Conservation (phyloP, 192 early-diverging fungal genomes). For the Cladochytrium replicatum region DNA sequence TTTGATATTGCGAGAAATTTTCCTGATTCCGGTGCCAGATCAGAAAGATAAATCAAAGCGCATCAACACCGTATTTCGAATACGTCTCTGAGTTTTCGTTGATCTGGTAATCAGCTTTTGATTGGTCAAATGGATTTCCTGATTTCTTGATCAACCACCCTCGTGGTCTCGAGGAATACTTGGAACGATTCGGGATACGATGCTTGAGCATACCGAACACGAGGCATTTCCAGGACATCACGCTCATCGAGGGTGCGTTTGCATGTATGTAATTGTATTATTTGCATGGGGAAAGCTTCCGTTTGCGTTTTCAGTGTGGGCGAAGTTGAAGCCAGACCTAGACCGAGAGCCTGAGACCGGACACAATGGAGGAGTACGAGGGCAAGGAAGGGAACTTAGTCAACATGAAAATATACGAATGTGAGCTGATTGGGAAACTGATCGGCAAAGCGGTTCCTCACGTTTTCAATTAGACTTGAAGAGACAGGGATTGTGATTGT, state of each 20-base stretch:
- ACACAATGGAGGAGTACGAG: constrained; percentile 79
- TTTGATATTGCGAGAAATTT: too few relatives aligned
- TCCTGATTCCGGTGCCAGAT: too few relatives aligned
- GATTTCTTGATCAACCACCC: constrained; percentile 44
- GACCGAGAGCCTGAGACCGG: constrained; percentile 55
- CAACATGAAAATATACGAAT: constrained; percentile 49
- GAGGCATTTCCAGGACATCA: constrained; percentile 84
- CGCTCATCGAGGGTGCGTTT: constrained; percentile 81
- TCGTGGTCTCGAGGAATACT: constrained; percentile 47
- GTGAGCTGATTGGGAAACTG: constrained; percentile 11
- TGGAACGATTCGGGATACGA: constrained; percentile 78
- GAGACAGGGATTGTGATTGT: constrained; percentile 22
- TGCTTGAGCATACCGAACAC: constrained; percentile 86
- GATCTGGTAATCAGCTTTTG: constrained; percentile 11
- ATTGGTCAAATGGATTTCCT: not conserved
- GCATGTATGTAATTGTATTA: constrained; percentile 46
- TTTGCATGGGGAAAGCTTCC: not conserved
- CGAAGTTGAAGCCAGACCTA: constrained; percentile 67
- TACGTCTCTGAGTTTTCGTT: constrained; percentile 60
- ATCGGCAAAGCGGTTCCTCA: constrained; percentile 1
- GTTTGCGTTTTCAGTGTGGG: constrained; percentile 55
- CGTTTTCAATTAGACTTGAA: constrained; percentile 19
- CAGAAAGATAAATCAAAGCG: constrained; percentile 16
- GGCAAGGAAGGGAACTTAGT: constrained; percentile 66
- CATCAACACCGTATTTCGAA: constrained; percentile 38